Evolutionary conservation across 2,329 filamentous ascomycete species (phyloP).

Genomic region (Aspergillus sp.): DNA sequence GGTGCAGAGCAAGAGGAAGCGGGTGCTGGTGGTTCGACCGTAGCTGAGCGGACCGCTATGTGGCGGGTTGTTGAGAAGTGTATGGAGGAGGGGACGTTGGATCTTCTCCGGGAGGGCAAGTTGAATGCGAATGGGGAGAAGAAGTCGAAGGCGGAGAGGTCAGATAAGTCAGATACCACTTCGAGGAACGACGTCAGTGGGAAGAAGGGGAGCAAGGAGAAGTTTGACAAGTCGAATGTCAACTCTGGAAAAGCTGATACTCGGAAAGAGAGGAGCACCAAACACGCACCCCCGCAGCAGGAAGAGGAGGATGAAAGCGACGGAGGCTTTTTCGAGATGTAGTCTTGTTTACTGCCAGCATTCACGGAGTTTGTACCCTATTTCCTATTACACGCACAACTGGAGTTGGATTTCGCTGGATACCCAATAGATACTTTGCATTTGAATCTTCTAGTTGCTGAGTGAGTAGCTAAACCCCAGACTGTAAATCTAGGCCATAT

Average conservation of each 20-base stretch:
- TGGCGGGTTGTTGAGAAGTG: conserved; percentile 51
- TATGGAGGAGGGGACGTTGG: conserved; percentile 49
- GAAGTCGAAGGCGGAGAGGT: conserved; percentile 7
- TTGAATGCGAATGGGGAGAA: conserved; percentile 29
- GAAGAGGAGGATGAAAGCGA: conserved; percentile 39
- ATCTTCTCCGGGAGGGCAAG: conserved; percentile 48
- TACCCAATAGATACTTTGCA: conserved; percentile 23
- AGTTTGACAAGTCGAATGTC: conserved; percentile 15
- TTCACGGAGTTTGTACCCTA: conserved; percentile 24
- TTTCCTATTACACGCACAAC: conserved; percentile 7
- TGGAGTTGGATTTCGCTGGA: conserved; percentile 13
- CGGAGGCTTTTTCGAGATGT: conserved; percentile 47
- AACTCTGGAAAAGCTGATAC: conserved; percentile 15
- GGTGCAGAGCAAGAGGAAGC: conserved; percentile 24
- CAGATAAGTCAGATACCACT: not conserved
- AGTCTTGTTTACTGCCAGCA: conserved; percentile 13
- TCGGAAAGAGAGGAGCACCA: conserved; percentile 14
- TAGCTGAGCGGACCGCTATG: conserved; percentile 43
- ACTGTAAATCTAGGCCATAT: not conserved
- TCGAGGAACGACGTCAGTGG: conserved; percentile 13
- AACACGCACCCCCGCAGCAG: conserved; percentile 3
- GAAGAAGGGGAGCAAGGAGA: conserved; percentile 22
- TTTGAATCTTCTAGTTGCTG: conserved; percentile 12
- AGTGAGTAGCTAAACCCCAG: not conserved
- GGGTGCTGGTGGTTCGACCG: conserved; percentile 11